Base-by-base conservation (phyloP, 2,329 filamentous ascomycete species). In the Xylariaceae sp. region DNA sequence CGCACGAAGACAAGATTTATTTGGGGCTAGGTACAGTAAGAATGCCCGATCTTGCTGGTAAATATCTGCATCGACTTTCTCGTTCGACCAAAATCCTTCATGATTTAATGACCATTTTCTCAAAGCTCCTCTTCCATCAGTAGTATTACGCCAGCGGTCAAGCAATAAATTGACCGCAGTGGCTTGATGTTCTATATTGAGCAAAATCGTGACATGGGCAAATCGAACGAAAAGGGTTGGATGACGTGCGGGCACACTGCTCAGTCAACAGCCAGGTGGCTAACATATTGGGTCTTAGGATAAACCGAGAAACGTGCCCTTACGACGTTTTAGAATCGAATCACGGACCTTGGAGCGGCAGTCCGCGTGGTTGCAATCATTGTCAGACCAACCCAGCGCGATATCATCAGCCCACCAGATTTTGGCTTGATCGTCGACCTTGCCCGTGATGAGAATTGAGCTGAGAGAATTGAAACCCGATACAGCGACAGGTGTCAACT, bases 341-440 rank as follows among this genome's bases (percentile, higher is more conserved):
- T 65, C 55, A 34, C 56, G 55, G 9, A 64, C 54, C 31, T 51
- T 45, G 4, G 61, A 57, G 26, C 68, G 67, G 45, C 68, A 71
- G 9, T 55, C 31, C 7, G 65, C 64, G 9, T 59, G 54, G 8
- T 55, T 46, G 48, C 69, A 73, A 34, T 51, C 59, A 41, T 66
- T 64, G 51, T 73, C 57, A 26, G 56, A 64, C 70, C 71, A 73
- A 6, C 64, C 61, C 43, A 73, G 50, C 4, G 57, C 44, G 19
- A 73, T 41, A 49, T 74, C 65, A 48, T 74, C 71, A 37, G 65
- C 65, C 68, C 68, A 74, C 69, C 71, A 73, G 9, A 56, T 58
- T 42, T 56, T 60, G n/a, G 62, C 53, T 26, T 63, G 42, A 3
- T 53, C 56, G n/a, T 55, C 54, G n/a, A 61, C 61, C n/a, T 61